Evolutionary conservation across 2,329 filamentous ascomycete species (phyloP).

Genomic region (Harringtonia aguacate): DNA sequence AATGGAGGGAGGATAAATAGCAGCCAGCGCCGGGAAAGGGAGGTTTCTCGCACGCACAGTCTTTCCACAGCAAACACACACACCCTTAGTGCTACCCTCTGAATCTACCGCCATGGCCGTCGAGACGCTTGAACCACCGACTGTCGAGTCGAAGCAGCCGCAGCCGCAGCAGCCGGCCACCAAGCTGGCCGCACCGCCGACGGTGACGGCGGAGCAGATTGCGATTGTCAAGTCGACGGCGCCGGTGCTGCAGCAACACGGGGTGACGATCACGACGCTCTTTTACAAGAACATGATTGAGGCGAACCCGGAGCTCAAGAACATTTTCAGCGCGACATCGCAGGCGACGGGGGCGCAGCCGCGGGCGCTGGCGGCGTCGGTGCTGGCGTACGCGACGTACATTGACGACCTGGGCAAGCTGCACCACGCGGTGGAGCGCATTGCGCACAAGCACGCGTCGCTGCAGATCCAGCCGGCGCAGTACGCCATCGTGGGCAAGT

Average conservation of each 20-base stretch:
- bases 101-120: not conserved
- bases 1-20: too few species aligned
- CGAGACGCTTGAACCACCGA: not conserved
- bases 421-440: constrained; percentile 48
- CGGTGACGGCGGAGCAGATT: constrained; percentile 53
- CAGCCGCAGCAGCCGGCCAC: too few species aligned
- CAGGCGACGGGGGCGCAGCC: constrained; percentile 59
- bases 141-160: not conserved
- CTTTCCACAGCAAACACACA: not conserved
- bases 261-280: constrained; percentile 54
- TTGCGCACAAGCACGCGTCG: constrained; percentile 66
- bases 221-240: constrained; percentile 67
- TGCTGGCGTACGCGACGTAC: constrained; percentile 62
- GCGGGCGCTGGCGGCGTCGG: constrained; percentile 55
- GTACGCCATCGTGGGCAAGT: constrained; percentile 58
- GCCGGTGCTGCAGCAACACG: constrained; percentile 59
- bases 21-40: too few species aligned
- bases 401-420: constrained; percentile 60
- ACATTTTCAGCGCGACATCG: constrained; percentile 61
- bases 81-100: too few species aligned
- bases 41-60: too few species aligned
- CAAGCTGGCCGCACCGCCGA: constrained; percentile 2
- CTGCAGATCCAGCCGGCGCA: constrained; percentile 60
- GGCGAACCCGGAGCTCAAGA: constrained; percentile 53
- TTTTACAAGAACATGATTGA: constrained; percentile 63